Evolutionary conservation across 768 basidiomycete species (phyloP), one percentile per base, ranked within the genome.

Genomic region (Leccinum sublutescens): DNA sequence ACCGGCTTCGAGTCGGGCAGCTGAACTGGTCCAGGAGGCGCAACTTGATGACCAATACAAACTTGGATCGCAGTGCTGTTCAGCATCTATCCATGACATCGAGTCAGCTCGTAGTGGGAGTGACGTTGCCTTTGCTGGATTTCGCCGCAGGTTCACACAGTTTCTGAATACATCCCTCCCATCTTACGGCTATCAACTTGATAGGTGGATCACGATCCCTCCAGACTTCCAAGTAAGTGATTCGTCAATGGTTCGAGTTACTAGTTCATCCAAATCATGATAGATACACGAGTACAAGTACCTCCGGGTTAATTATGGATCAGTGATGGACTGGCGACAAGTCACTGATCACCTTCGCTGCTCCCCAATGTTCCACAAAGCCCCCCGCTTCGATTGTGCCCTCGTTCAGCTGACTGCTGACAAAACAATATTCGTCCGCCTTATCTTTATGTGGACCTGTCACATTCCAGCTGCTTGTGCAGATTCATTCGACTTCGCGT

Each of bases 301-400:
- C 47, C 56, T 76, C 25, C 68, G 62, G 50, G 56, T 74, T 15
- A 60, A 67, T 25, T 77, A 73, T 61, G 64, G 60, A 14, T 74
- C 67, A 0, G 54, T 36, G 1, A 56, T 71, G 10, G 63, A 73
- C 59, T 78, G 75, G 75, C 29, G 52, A 9, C 27, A 62, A 21
- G 58, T 57, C 4, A 66, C 62, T 1, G 69, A 78, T 55, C 62
- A 71, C 31, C 62, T 78, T 1, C 58, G 61, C 3, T 74, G 67
- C 61, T 75, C 69, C 54, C 72, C 74, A 8, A 51, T 48, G 0
- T 78, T 78, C 58, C 63, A 67, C 43, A 40, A 60, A 0, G 23
- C 47, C 2, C 68, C 66, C 9, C 65, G 64, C 0, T 76, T 69
- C 31, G 64, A 76, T 48, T 71, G 47, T 54, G 69, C 73, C 2